Percentiles rank a stretch among this genome's conserved stretches.
Evolutionary conservation across 768 basidiomycete species (phyloP).

Genomic region (Leccinum rimulosum): DNA sequence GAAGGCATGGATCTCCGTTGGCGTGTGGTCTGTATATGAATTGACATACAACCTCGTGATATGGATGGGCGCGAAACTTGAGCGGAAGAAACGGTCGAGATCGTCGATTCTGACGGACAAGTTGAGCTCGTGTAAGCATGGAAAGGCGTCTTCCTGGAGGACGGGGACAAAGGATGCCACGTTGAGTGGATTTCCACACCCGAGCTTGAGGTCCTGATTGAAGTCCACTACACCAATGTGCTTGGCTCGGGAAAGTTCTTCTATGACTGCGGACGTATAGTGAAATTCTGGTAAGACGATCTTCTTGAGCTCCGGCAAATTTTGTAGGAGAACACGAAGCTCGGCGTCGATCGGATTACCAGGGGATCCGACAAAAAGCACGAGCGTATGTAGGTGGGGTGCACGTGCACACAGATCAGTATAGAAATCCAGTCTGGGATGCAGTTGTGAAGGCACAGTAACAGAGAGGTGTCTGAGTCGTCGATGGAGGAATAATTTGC

Average conservation of each 20-base stretch:
- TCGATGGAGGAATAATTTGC: conserved; percentile 58
- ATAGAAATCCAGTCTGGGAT: conserved; percentile 23
- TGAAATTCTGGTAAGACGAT: conserved; percentile 52
- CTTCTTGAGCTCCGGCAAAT: conserved; percentile 44
- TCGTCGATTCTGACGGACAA: conserved; percentile 45
- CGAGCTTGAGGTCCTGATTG: conserved; percentile 47
- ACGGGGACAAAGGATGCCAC: conserved; percentile 42
- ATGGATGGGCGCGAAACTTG: conserved; percentile 44
- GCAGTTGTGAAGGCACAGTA: conserved; percentile 26
- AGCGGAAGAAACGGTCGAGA: conserved; percentile 43
- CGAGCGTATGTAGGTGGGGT: conserved; percentile 47
- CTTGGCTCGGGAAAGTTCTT: conserved; percentile 43
- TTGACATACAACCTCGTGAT: conserved; percentile 54
- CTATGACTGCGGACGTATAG: conserved; percentile 45
- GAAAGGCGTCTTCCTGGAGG: conserved; percentile 50
- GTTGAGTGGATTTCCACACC: conserved; percentile 45
- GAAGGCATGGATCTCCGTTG: conserved; percentile 40
- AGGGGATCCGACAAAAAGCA: conserved; percentile 43
- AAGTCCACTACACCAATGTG: conserved; percentile 51
- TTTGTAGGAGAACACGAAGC: conserved; percentile 38
- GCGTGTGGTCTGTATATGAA: conserved; percentile 43
- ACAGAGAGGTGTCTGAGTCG: conserved; percentile 41
- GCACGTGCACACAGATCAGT: conserved; percentile 46
- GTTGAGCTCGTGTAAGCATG: conserved; percentile 50
- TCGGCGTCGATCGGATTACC: conserved; percentile 41